phyloP scores from a whole-genome alignment of 192 early-diverging fungal genomes.

The Rhizophagus clarus region DNA sequence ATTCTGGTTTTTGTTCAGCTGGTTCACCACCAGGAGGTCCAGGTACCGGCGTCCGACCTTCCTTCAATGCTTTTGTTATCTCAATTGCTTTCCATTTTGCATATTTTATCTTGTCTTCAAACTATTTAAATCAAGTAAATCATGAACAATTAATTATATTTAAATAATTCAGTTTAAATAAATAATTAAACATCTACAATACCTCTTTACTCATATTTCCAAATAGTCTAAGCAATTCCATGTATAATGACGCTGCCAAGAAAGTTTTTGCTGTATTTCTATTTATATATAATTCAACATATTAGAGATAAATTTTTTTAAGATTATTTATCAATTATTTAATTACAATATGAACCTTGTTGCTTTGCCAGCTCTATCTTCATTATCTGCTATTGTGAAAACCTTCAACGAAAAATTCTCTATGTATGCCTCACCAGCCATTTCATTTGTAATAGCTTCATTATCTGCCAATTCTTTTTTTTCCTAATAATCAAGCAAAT shows the following conservation, averaged over 20 bases:
- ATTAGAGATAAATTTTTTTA: background rate
- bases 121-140: slow-evolving; percentile 36
- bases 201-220: slow-evolving; percentile 71
- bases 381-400: slow-evolving; percentile 89
- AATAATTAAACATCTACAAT: slow-evolving; percentile 12
- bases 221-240: slow-evolving; percentile 87
- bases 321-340: background rate
- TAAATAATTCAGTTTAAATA: background rate
- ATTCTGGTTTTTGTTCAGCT: background rate
- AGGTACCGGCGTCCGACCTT: slow-evolving; percentile 72
- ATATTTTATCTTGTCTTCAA: slow-evolving; percentile 90
- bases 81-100: slow-evolving; percentile 95
- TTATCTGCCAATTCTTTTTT: slow-evolving; percentile 64
- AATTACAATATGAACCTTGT: slow-evolving; percentile 62
- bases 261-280: slow-evolving; percentile 90
- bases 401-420: slow-evolving; percentile 90
- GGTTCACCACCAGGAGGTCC: slow-evolving; percentile 54
- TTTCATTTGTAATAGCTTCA: slow-evolving; percentile 76
- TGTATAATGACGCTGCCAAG: slow-evolving; percentile 85
- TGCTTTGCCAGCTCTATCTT: slow-evolving; percentile 81
- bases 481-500: slow-evolving; percentile 51
- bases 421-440: slow-evolving; percentile 76
- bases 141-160: background rate
- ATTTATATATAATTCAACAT: slow-evolving; percentile 8
- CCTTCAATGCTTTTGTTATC: slow-evolving; percentile 87